phyloP scores from a whole-genome alignment of 148 eudicot species.

The Polygonum aviculare region DNA sequence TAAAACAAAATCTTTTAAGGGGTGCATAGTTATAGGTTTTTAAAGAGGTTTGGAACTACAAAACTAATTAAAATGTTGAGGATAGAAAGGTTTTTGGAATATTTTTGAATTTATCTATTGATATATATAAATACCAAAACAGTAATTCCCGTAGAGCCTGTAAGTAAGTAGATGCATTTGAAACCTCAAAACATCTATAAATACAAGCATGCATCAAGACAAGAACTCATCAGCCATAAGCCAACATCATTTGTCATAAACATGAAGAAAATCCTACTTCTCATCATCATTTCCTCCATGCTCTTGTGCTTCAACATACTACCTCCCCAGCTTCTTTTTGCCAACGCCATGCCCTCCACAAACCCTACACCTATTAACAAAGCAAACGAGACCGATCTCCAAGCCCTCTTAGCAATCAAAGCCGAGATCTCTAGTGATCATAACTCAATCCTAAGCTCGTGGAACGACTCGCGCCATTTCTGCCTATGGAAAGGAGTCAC shows the following conservation, averaged over 20 bases:
- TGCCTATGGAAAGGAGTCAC: constrained; percentile 17
- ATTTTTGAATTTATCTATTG: no score
- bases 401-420: constrained; percentile 2
- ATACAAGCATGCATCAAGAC: background rate
- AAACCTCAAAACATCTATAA: background rate
- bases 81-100: no score
- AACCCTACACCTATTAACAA: background rate
- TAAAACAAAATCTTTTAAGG: no score
- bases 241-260: background rate
- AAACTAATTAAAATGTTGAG: no score
- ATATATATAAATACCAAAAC: no score
- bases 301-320: background rate
- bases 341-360: background rate
- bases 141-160: no score
- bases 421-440: background rate
- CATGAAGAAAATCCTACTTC: background rate
- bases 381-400: background rate
- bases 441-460: background rate
- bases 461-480: background rate
- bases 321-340: background rate
- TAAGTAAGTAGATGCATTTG: background rate
- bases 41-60: no score
- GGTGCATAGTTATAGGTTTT: no score
- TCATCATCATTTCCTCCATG: background rate
- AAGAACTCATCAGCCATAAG: background rate